Percentiles rank a stretch among this genome's conserved stretches.
These are phyloP conservation scores for Solanum pinnatisectum DNA, from an alignment of 257 asterid species.

Conservation along the genomic window DNA sequence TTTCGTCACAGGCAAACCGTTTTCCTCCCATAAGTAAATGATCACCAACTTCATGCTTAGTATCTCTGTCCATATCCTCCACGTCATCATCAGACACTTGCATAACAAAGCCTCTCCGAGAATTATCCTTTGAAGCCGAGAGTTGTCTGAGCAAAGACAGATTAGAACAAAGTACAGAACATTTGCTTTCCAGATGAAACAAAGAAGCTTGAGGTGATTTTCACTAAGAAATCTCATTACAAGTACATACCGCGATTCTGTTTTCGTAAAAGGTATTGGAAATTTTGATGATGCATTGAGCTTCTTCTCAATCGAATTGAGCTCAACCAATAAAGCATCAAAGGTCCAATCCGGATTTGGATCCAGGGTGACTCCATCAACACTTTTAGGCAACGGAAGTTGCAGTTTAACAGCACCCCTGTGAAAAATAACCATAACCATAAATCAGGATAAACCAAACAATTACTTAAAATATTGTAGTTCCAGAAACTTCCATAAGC, in stretches of 20 bases:
- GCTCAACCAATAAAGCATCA: constrained; percentile 52
- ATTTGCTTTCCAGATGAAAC: not conserved
- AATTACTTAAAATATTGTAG: not conserved
- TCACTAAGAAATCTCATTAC: not conserved
- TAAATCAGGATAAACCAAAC: not conserved
- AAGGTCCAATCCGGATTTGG: constrained; percentile 88
- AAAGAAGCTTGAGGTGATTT: not conserved
- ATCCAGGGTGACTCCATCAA: constrained; percentile 52
- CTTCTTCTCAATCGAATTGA: constrained; percentile 40
- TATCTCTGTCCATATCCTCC: constrained; percentile 6
- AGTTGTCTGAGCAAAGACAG: constrained; percentile 22
- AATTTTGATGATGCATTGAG: constrained; percentile 16
- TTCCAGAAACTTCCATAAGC: not conserved
- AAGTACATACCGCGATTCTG: constrained; percentile 33
- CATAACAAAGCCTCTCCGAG: constrained; percentile 46
- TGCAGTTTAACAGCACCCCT: constrained; percentile 50
- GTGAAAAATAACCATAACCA: constrained; percentile 1
- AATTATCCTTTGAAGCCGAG: constrained; percentile 19
- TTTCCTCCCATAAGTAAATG: constrained; percentile 27
- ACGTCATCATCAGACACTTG: constrained; percentile 31
- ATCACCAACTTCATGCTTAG: constrained; percentile 5
- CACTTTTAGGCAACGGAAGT: constrained; percentile 29
- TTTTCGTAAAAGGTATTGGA: constrained; percentile 37
- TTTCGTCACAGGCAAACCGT: constrained; percentile 46
- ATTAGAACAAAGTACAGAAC: not conserved